Base-by-base conservation (phyloP, 2,329 filamentous ascomycete species). In the Diaporthe nobilis region DNA sequence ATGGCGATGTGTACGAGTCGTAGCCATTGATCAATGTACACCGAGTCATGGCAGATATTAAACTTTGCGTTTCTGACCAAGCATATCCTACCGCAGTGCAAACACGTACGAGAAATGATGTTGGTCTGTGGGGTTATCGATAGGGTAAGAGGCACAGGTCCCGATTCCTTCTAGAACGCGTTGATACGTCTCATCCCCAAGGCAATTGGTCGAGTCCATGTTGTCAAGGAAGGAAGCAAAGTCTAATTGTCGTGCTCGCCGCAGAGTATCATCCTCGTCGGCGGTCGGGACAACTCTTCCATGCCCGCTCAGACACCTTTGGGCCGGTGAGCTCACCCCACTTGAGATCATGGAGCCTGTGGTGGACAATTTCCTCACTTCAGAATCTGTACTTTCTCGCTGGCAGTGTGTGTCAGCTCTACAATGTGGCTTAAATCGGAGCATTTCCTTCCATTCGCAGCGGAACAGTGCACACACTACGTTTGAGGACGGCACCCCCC, bases 1-100 rank as follows among this genome's bases (percentile, higher is more conserved):
- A 68, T 51, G 20, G 63, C 28, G 61, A 68, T 28, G 47, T 65
- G 60, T 68, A 53, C 49, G 63, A 68, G 47, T 68, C 63, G 63
- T 53, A 25, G 22, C 31, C 34, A 39, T 39, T 51, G 28, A 20
- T 12, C 47, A 68, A n/a, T n/a, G 22, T 20, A 37, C 20, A 28
- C 44, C 63, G 63, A 53, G 44, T 68, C 47, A 68, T 70, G 49
- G 13, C 34, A 42, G 47, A 15, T 13, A 37, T 70, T 70, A 53
- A 55, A 55, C 34, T 70, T 70, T 70, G 65, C 51, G 17, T 22
- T 42, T 3, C 22, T 42, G 47, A 8, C 44, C 47, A 37, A 39
- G 44, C 49, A 70, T 22, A 39, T 70, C 65, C 34, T 70, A 70
- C 44, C 49, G 34, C 47, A 53, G 31, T 25, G 6, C 65, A 25